These are phyloP conservation scores for Tetrapisispora phaffii DNA, from an alignment of 805 yeast species.

Conservation along the genomic window DNA sequence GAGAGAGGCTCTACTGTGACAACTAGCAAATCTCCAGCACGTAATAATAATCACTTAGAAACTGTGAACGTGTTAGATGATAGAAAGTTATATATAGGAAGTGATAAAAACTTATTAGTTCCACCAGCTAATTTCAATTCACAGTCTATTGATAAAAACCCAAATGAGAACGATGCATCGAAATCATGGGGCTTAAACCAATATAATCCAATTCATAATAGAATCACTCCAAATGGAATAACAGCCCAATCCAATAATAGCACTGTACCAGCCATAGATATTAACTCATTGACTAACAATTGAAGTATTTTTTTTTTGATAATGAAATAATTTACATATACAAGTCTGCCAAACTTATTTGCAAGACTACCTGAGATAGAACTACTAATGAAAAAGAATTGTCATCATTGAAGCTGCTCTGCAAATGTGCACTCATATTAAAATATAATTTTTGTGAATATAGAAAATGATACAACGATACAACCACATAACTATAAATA, in stretches of 20 bases:
- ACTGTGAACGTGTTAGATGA: neutral
- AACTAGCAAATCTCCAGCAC: constrained; percentile 13
- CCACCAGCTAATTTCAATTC: constrained; percentile 1
- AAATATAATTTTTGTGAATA: too few species aligned
- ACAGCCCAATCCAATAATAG: neutral
- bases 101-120: neutral
- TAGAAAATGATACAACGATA: too few species aligned
- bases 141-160: neutral
- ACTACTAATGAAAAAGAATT: too few species aligned
- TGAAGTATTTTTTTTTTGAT: neutral
- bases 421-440: too few species aligned
- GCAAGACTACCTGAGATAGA: too few species aligned
- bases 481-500: too few species aligned
- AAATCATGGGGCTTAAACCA: constrained; percentile 91
- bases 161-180: constrained; percentile 43
- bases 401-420: too few species aligned
- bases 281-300: neutral
- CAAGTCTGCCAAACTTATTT: neutral
- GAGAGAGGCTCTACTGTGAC: constrained; percentile 38
- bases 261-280: neutral
- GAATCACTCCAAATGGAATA: constrained; percentile 10
- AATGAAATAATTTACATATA: neutral
- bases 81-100: neutral
- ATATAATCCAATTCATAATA: constrained; percentile 38
- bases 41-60: neutral